Evolutionary conservation across 345 rosid genomes (phyloP).

Genomic region (Camelina sativa): DNA sequence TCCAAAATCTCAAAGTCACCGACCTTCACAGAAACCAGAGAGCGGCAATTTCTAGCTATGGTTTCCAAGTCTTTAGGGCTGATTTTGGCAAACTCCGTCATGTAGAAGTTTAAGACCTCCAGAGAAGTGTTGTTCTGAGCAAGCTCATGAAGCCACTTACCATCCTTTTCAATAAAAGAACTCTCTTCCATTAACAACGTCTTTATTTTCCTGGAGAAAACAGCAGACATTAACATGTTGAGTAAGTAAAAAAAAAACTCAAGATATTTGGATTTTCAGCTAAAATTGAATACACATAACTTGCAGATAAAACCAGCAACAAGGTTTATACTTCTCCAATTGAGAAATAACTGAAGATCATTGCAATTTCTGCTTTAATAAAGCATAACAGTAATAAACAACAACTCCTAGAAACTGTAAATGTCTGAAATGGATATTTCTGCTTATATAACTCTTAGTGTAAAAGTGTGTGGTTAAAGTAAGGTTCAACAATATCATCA

Average conservation of each 20-base stretch:
- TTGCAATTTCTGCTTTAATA: neutral
- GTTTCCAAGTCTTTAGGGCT: constrained; percentile 70
- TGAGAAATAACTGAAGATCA: constrained; percentile 12
- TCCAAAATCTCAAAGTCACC: constrained; percentile 77
- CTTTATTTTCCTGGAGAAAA: constrained; percentile 63
- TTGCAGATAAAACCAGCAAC: neutral
- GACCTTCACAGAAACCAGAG: constrained; percentile 72
- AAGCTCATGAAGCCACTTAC: constrained; percentile 89
- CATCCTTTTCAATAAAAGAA: constrained; percentile 65
- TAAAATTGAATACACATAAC: neutral
- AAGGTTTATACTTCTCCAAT: constrained; percentile 6
- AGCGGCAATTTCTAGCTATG: constrained; percentile 73
- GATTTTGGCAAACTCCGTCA: constrained; percentile 65
- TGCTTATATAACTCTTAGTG: neutral
- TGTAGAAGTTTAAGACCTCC: constrained; percentile 81
- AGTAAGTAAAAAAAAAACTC: constrained; percentile 22
- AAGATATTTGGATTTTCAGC: neutral
- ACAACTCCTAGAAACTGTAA: constrained; percentile 3
- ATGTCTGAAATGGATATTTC: neutral
- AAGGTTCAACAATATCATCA: neutral
- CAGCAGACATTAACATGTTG: constrained; percentile 1
- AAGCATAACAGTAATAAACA: neutral
- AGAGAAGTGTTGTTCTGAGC: constrained; percentile 72
- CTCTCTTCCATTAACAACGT: constrained; percentile 90
- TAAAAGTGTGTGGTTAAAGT: neutral